Evolutionary conservation across 2,329 filamentous ascomycete species (phyloP).

Genomic region (Dothiorella sarmentorum): DNA sequence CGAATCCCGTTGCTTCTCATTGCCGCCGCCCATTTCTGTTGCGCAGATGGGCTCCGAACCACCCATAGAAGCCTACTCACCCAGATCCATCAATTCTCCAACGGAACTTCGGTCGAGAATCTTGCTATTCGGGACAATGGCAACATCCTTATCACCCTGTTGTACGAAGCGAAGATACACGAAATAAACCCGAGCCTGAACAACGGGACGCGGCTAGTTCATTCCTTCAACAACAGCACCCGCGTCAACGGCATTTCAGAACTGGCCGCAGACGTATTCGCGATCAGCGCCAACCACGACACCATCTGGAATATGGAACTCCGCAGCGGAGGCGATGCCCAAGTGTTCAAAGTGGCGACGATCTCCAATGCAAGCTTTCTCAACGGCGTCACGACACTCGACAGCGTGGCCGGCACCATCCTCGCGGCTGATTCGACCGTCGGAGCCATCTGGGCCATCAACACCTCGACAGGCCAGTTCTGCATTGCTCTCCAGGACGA

Average conservation of each 20-base stretch:
- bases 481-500: conserved; percentile 21
- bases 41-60: too few relatives aligned
- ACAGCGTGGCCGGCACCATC: conserved; percentile 19
- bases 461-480: conserved; percentile 20
- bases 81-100: conserved; percentile 21
- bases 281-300: conserved; percentile 23
- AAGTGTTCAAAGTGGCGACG: conserved; percentile 22
- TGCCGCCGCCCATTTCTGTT: too few relatives aligned
- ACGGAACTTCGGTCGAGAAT: conserved; percentile 36
- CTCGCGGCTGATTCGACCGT: conserved; percentile 25
- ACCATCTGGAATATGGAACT: conserved; percentile 19
- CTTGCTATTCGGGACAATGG: conserved; percentile 37
- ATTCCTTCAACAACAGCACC: conserved; percentile 25
- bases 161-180: conserved; percentile 32
- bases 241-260: conserved; percentile 39
- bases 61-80: too few relatives aligned
- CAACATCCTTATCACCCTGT: conserved; percentile 32
- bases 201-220: conserved; percentile 25
- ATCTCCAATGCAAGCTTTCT: conserved; percentile 20
- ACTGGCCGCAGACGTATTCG: conserved; percentile 31
- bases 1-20: too few relatives aligned
- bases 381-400: conserved; percentile 26
- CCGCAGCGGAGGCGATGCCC: conserved; percentile 18
- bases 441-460: conserved; percentile 22
- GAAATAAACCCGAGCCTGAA: conserved; percentile 30